Percentiles rank a stretch among this genome's conserved stretches.
Evolutionary conservation across 805 yeast genomes (phyloP).

Genomic region (Wickerhamiella allomyrinae): DNA sequence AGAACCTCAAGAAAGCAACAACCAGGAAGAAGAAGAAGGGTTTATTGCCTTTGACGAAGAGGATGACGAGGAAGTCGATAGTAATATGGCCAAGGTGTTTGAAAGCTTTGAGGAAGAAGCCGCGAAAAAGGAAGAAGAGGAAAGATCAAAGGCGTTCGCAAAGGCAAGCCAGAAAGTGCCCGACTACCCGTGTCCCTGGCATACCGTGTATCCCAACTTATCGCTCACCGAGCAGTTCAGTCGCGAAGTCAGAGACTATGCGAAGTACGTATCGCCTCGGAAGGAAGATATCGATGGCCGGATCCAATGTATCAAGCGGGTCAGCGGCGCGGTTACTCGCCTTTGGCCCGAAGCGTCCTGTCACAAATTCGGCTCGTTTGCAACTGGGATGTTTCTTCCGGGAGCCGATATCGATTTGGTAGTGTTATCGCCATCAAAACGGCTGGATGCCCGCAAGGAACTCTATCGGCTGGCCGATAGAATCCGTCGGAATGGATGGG

Average conservation of each 20-base stretch:
- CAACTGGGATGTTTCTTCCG: slow-evolving; percentile 84
- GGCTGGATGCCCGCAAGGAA: slow-evolving; percentile 43
- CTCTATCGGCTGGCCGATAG: slow-evolving; percentile 61
- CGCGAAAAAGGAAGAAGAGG: slow-evolving; percentile 1
- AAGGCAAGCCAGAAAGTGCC: slow-evolving; percentile 5
- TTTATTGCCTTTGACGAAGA: slow-evolving; percentile 10
- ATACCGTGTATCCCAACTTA: background rate
- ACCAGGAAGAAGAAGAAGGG: background rate
- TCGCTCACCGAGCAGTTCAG: slow-evolving; percentile 68
- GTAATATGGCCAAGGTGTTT: slow-evolving; percentile 11
- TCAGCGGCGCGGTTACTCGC: slow-evolving; percentile 37
- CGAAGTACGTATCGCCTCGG: slow-evolving; percentile 74
- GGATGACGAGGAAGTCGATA: slow-evolving; percentile 3
- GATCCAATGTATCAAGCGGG: slow-evolving; percentile 44
- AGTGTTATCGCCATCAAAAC: slow-evolving; percentile 46
- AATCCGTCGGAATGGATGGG: slow-evolving; percentile 46
- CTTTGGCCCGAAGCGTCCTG: slow-evolving; percentile 72
- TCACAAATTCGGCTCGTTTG: slow-evolving; percentile 85
- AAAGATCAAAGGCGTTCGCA: slow-evolving; percentile 2
- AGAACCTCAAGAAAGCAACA: background rate
- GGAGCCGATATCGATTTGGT: slow-evolving; percentile 96
- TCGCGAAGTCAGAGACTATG: slow-evolving; percentile 71
- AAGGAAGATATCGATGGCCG: slow-evolving; percentile 54
- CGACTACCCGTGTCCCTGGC: slow-evolving; percentile 1
- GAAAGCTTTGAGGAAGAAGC: slow-evolving; percentile 3